Evolutionary conservation across 2,329 filamentous ascomycete genomes (phyloP), one percentile per base, ranked within the genome.

Genomic region (Fusarium burgessii): DNA sequence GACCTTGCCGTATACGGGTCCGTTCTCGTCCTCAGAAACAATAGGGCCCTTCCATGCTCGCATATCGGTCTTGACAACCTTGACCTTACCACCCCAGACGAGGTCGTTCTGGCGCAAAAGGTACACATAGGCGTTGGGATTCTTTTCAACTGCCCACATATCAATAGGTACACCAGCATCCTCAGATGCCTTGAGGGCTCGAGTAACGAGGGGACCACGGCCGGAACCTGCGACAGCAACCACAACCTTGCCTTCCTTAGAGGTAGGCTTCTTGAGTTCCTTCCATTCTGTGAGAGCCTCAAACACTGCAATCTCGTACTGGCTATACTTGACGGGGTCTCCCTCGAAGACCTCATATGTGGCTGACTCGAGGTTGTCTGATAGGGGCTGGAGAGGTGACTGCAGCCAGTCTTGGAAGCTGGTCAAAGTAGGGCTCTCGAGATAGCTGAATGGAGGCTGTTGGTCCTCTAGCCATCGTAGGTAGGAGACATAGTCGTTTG

Each of bases 291-390:
- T 86, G 68, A 99, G 85, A 1, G 96, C 95, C 71, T 93, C 89
- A 7, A 89, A 89, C 61, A 97, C 92, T 17, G 96, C 96, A 47
- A 88, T 86, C 80, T 98, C 94, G 78, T 99, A 99, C 86, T 95
- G 97, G 71, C 94, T 91, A 79, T 99, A 99, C 82, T 99, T 99
- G 82, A 99, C 93, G 0, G 96, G 96, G 71, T 99, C 97, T 74
- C 97, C 97, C 80, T 99, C 96, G 77, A 99, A 99, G 4, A 98
- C 95, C 79, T 99, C 96, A 80, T 99, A 99, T 0, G 96, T 99
- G 43, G 97, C 93, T 49, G 94, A 97, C 80, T 99, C 97, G 17
- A 99, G 87, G 75, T 99, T 99, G 80, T 99, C 96, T 0, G 95
- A 95, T 17, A 99, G 86, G 0, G 96, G 96, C 79, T 99, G 97